These are phyloP conservation scores for Aspergillus ibericus DNA, from an alignment of 2,329 filamentous ascomycete genomes.

Conservation along the genomic window DNA sequence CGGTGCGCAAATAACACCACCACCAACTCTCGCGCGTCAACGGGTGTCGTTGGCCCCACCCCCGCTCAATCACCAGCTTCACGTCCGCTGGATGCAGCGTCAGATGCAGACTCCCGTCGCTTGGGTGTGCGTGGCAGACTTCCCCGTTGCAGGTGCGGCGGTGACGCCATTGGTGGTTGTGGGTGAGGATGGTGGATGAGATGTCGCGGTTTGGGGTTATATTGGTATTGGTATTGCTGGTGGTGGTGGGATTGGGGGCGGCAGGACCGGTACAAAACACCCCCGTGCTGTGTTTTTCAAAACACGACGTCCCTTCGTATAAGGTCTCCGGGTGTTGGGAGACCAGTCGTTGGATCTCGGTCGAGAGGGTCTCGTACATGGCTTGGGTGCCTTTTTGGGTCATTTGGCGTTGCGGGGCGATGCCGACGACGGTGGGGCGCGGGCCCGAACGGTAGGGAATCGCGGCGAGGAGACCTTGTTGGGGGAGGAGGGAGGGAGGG, in stretches of 20 bases:
- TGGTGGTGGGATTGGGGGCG: not conserved
- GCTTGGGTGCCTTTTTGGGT: slow-evolving; percentile 61
- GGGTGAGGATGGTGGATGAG: not conserved
- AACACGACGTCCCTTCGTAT: slow-evolving; percentile 67
- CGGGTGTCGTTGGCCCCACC: slow-evolving; percentile 73
- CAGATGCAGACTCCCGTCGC: slow-evolving; percentile 75
- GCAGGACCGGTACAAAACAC: slow-evolving; percentile 58
- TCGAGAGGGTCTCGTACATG: slow-evolving; percentile 58
- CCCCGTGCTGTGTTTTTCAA: slow-evolving; percentile 79
- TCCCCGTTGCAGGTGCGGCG: slow-evolving; percentile 61
- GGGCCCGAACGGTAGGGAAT: slow-evolving; percentile 64
- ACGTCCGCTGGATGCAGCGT: slow-evolving; percentile 78
- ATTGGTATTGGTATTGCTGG: not conserved
- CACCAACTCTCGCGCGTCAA: slow-evolving; percentile 56
- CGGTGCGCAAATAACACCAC: slow-evolving; percentile 62
- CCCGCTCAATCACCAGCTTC: slow-evolving; percentile 66
- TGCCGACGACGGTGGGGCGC: slow-evolving; percentile 68
- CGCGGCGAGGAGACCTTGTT: slow-evolving; percentile 57
- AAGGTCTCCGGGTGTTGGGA: slow-evolving; percentile 49
- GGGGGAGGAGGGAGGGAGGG: slow-evolving; percentile 54
- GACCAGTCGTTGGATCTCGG: slow-evolving; percentile 55
- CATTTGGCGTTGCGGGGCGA: slow-evolving; percentile 78
- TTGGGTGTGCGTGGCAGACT: slow-evolving; percentile 76
- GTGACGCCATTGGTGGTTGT: slow-evolving; percentile 3
- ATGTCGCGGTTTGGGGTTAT: not conserved